Conservation (phyloP, 1,284 basidiomycete genomes). For the Rhodotorula sp. region DNA sequence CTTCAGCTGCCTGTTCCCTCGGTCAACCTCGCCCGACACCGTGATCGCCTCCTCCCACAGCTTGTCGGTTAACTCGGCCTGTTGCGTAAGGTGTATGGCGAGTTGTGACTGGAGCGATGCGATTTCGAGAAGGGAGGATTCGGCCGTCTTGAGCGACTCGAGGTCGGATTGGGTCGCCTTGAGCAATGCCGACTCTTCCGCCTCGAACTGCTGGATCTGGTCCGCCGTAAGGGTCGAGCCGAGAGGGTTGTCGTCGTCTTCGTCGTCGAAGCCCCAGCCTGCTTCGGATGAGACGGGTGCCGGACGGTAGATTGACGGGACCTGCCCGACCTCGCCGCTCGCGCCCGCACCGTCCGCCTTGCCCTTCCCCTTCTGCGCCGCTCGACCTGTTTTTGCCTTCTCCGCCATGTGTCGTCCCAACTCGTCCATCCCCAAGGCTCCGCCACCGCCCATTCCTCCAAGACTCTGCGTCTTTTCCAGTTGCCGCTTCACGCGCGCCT, state of each 20-base stretch:
- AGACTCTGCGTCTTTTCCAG: conserved; percentile 71
- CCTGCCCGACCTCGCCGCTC: not conserved
- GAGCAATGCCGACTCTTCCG: conserved; percentile 79
- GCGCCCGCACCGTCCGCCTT: not conserved
- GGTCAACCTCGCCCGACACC: conserved; percentile 75
- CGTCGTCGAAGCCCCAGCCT: conserved; percentile 34
- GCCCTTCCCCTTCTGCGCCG: conserved; percentile 53
- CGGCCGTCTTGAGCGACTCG: conserved; percentile 80
- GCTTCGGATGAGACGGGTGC: not conserved
- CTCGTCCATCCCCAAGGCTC: conserved; percentile 32
- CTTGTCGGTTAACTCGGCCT: conserved; percentile 85
- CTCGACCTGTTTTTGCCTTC: conserved; percentile 48
- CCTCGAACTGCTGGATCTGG: conserved; percentile 86
- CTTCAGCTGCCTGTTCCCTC: conserved; percentile 78
- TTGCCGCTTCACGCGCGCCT: conserved; percentile 77
- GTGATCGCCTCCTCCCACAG: conserved; percentile 84
- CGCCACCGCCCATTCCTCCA: conserved; percentile 52
- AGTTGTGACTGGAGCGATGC: conserved; percentile 84
- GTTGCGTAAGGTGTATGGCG: conserved; percentile 75
- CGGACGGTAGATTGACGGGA: conserved; percentile 27
- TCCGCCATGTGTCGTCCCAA: conserved; percentile 23
- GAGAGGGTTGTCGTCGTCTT: conserved; percentile 58
- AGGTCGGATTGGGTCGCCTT: conserved; percentile 76
- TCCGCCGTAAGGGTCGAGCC: conserved; percentile 68
- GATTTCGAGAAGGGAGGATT: conserved; percentile 82